Evolutionary conservation across 768 basidiomycete genomes (phyloP), one percentile per base, ranked within the genome.

Genomic region (Boletus reticuloceps): DNA sequence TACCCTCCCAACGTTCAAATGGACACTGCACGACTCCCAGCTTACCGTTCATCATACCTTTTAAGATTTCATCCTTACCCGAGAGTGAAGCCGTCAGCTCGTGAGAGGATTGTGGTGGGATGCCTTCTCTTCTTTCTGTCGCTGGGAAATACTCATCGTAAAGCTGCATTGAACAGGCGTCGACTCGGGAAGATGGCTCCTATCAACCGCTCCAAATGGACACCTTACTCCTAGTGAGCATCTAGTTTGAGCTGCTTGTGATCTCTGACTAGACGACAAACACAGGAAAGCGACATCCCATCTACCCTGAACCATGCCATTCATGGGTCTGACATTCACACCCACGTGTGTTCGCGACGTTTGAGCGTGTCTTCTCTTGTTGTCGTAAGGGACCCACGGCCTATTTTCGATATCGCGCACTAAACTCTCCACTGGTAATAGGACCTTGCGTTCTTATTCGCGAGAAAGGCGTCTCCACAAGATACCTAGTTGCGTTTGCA

Each of bases 51-150:
- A 2, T 70, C 69, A 1, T 58, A 72, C 34, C 44, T 72, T 6
- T 42, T 66, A 27, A 54, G 69, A 19, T 72, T 56, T 20, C 68
- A 69, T 52, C 68, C 68, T 34, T 69, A 69, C 54, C 68, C 68
- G 41, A 66, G 69, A 37, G 42, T 46, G 31, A 64, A 60, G 22
- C 50, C 37, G 2, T 64, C 62, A 51, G 27, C 36, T 40, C 66
- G 58, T 60, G 69, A 70, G 62, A 68, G 55, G 55, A 46, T 69
- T 17, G 7, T 32, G 59, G 70, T 69, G 46, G n/a, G 55, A 50
- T 43, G 19, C 40, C n/a, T 51, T 50, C 16, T 12, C 51, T n/a
- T 56, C 31, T 41, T 11, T 43, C 34, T 46, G 44, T 29, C 50
- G 37, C 51, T 62, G 52, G 42, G 56, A 53, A 51, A 43, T 17